Evolutionary conservation across 345 rosid species (phyloP).

Genomic region (Laguncularia racemosa): DNA sequence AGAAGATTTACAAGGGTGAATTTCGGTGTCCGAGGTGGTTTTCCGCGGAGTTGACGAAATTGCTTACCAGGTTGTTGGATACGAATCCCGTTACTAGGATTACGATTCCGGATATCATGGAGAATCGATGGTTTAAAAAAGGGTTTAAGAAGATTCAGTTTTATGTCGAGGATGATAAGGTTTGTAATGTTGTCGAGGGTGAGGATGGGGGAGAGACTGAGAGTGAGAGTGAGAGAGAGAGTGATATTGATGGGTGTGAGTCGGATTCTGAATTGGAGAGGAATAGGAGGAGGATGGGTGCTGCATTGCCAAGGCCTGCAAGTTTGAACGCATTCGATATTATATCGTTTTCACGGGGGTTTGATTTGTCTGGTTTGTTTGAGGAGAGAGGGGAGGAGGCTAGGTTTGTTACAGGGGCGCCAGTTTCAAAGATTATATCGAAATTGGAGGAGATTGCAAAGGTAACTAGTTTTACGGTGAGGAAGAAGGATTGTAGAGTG

Average conservation of each 20-base stretch:
- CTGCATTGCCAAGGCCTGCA: slow-evolving; percentile 44
- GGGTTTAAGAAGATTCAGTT: slow-evolving; percentile 58
- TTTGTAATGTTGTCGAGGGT: slow-evolving; percentile 27
- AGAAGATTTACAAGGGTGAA: slow-evolving; percentile 64
- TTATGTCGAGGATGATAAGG: slow-evolving; percentile 44
- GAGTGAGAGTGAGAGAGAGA: too few relatives aligned
- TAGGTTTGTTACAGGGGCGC: slow-evolving; percentile 52
- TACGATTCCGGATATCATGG: slow-evolving; percentile 64
- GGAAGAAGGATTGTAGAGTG: slow-evolving; percentile 74
- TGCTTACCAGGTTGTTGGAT: slow-evolving; percentile 54
- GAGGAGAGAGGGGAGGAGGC: slow-evolving; percentile 61
- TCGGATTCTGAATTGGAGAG: slow-evolving; percentile 31
- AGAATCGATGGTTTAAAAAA: slow-evolving; percentile 69
- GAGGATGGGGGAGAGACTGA: slow-evolving; percentile 25
- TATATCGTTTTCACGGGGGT: slow-evolving; percentile 70
- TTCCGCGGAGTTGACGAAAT: slow-evolving; percentile 47
- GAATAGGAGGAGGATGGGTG: slow-evolving; percentile 12
- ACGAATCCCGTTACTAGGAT: slow-evolving; percentile 70
- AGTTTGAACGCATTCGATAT: slow-evolving; percentile 69
- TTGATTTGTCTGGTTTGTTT: slow-evolving; percentile 60
- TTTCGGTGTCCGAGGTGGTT: slow-evolving; percentile 79
- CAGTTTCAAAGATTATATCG: slow-evolving; percentile 51
- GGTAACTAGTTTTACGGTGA: slow-evolving; percentile 57
- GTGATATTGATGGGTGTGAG: slow-evolving; percentile 22
- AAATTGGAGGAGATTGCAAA: slow-evolving; percentile 69